Percentiles rank a stretch among this genome's conserved stretches.
Conservation (phyloP, 73 alveolate species). For the Stentor coeruleus region DNA sequence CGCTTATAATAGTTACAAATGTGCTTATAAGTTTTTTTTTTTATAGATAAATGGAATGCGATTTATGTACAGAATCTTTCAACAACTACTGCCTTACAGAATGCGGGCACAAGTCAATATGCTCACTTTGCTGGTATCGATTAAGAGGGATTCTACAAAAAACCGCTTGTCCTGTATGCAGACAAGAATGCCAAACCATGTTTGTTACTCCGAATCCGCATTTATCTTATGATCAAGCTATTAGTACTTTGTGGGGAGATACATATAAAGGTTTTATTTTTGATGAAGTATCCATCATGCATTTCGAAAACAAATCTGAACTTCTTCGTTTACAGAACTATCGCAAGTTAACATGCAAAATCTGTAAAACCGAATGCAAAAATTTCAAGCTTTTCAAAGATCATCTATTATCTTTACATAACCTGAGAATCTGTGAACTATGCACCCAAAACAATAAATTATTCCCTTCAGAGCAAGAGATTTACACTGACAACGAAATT, state of each 20-base stretch:
- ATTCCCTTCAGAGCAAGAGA: slow-evolving; percentile 2
- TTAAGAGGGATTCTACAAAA: not conserved
- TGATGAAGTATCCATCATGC: not conserved
- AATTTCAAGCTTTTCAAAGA: not conserved
- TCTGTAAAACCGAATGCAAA: not conserved
- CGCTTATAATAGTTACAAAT: too few species aligned
- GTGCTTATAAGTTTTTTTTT: too few species aligned
- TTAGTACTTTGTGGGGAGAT: not conserved
- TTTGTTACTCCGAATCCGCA: not conserved
- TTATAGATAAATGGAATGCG: slow-evolving; percentile 26
- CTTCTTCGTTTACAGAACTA: not conserved
- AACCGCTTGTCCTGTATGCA: slow-evolving; percentile 15
- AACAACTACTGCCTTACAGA: not conserved
- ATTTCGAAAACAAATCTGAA: not conserved
- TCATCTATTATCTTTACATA: not conserved
- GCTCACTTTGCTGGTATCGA: slow-evolving; percentile 22
- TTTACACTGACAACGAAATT: not conserved
- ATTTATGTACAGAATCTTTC: not conserved
- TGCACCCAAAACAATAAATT: not conserved
- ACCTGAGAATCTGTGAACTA: not conserved
- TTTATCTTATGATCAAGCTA: not conserved
- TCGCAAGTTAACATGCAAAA: not conserved
- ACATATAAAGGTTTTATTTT: not conserved
- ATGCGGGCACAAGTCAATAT: slow-evolving; percentile 12
- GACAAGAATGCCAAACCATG: not conserved